phyloP scores from a whole-genome alignment of 2,329 filamentous ascomycete species.

The Didymosphaeria variabile region DNA sequence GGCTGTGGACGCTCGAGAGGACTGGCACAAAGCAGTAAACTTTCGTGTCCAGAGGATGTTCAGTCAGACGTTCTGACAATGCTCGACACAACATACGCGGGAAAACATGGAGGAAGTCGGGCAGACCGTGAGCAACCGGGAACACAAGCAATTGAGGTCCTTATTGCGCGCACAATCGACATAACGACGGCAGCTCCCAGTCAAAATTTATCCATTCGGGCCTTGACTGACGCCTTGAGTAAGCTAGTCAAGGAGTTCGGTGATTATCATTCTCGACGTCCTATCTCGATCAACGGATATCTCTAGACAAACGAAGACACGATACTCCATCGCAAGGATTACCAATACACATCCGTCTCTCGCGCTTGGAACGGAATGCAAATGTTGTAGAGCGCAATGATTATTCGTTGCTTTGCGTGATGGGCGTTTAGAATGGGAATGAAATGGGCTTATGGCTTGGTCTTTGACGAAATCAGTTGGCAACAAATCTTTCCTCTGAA shows the following conservation, averaged over 20 bases:
- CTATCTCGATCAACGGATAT: constrained; percentile 38
- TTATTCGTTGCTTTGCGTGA: constrained; percentile 28
- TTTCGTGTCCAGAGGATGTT: constrained; percentile 35
- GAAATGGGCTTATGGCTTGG: constrained; percentile 40
- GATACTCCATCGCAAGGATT: constrained; percentile 35
- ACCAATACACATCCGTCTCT: constrained; percentile 43
- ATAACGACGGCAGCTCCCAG: constrained; percentile 40
- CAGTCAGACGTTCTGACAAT: constrained; percentile 49
- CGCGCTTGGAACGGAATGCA: constrained; percentile 31
- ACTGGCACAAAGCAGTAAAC: constrained; percentile 46
- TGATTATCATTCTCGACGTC: constrained; percentile 40
- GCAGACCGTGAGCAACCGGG: neutral
- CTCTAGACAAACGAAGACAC: constrained; percentile 31
- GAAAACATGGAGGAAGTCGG: neutral
- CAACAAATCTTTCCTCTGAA: constrained; percentile 34
- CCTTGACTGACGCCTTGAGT: constrained; percentile 41
- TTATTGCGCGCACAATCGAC: constrained; percentile 41
- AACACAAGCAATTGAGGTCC: constrained; percentile 38
- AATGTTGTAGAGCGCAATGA: neutral
- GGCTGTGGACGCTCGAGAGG: constrained; percentile 24
- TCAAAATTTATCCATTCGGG: constrained; percentile 42
- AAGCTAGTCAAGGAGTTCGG: constrained; percentile 29
- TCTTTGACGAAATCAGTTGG: constrained; percentile 37
- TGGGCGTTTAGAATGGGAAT: constrained; percentile 30
- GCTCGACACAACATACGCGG: constrained; percentile 49